Conservation (phyloP, 192 early-diverging fungal species). For the Kappamyces sp. region DNA sequence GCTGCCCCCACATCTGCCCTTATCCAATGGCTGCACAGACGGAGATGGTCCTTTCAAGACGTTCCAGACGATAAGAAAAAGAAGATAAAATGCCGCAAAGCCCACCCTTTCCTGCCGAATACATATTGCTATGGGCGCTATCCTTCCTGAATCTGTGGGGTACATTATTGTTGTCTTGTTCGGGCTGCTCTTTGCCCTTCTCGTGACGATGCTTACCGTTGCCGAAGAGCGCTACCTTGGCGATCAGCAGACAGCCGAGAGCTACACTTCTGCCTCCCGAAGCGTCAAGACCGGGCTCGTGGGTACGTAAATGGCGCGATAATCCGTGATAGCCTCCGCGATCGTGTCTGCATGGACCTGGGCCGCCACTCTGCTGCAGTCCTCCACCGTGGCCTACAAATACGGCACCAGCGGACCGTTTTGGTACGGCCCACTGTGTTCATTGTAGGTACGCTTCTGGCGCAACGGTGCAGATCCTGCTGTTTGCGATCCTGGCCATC, state of each 20-base stretch:
- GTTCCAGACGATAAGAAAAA: too few species aligned
- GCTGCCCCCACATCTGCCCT: too few species aligned
- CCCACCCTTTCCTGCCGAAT: too few species aligned
- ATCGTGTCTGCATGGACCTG: conserved; percentile 59
- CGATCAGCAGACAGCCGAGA: conserved; percentile 60
- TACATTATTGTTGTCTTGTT: conserved; percentile 35
- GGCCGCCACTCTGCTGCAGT: conserved; percentile 65
- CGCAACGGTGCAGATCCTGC: conserved; percentile 61
- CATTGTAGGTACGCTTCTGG: conserved; percentile 67
- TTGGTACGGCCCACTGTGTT: conserved; percentile 35
- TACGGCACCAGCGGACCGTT: conserved; percentile 55
- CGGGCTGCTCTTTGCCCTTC: conserved; percentile 44
- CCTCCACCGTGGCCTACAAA: conserved; percentile 63
- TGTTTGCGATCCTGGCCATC: conserved; percentile 71
- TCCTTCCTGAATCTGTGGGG: conserved; percentile 30
- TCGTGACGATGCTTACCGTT: conserved; percentile 61
- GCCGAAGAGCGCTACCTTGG: conserved; percentile 61
- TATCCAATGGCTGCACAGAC: too few species aligned
- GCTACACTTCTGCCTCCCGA: conserved; percentile 64
- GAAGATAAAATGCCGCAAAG: too few species aligned
- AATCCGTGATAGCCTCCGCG: conserved; percentile 51
- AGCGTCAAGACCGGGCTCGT: conserved; percentile 55
- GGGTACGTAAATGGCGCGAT: too few species aligned
- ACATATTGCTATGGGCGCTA: conserved; percentile 12
- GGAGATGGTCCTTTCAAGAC: too few species aligned